Base-by-base conservation (phyloP, 129 eudicot species). In the Pseudognaphalium luteoalbum region DNA sequence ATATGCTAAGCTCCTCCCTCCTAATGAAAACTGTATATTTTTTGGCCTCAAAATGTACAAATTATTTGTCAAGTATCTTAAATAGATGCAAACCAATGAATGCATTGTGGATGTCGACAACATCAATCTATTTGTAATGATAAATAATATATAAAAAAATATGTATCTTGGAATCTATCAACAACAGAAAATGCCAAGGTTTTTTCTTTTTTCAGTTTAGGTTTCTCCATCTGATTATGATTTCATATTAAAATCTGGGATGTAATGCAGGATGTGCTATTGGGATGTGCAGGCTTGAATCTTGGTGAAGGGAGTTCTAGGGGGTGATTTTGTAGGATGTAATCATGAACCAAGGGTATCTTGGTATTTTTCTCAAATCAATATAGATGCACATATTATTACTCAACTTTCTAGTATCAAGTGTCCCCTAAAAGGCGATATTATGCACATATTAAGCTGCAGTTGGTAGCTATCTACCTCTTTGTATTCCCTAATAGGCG, bases 271-370 rank as follows among this genome's bases (percentile, higher is more conserved):
- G 90, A 83, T 61, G 57, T 86, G 80, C 80, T 83, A 16, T 71
- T 66, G 1, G 61, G 72, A 68, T 86, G 90, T 81, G 88, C 88
- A 2, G 80, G 75, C 20, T 80, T 86, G 62, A 86, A 72, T 65
- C 84, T 86, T 30, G 87, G 83, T 10, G 90, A 86, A 57, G 81
- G 67, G 64, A 74, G 80, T 68, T 80, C 78, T 41, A 63, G 56
- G 56, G 29, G 71, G 19, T 74, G 77, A 83, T 73, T 64, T 32
- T 15, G 19, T 35, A 34, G 15, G 17, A 67, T 54, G 39, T 20
- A 64, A 47, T 28, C 21, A 67, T 54, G 57, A 76, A 76, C 16
- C 47, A 39, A 47, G 72, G 29, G 47, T 63, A 44, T 66, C 7
- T 69, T 78, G 50, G 63, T 77, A 17, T 41, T 58, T 68, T 16